A percentile compares a stretch with the other conserved stretches of the same genome.
Evolutionary conservation across 2,329 filamentous ascomycete species (phyloP).

Genomic region (Claviceps sp.): DNA sequence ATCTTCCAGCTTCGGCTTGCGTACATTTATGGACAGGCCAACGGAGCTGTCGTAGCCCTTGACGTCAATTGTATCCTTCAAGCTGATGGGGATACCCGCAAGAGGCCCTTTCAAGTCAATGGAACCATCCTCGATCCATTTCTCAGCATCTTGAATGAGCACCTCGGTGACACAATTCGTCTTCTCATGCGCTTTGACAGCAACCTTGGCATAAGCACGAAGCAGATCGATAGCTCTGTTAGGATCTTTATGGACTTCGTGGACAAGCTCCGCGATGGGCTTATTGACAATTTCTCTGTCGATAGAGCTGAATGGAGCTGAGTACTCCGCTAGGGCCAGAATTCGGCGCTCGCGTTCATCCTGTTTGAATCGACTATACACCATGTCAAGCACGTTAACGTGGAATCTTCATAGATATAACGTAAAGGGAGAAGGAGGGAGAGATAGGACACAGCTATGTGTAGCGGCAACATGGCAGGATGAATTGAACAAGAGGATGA

Average conservation of each 20-base stretch:
- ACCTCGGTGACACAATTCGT: constrained; percentile 88
- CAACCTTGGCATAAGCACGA: constrained; percentile 76
- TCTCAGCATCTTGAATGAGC: constrained; percentile 64
- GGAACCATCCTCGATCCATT: constrained; percentile 46
- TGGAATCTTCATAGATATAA: not conserved
- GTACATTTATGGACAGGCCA: constrained; percentile 61
- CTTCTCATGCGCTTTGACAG: constrained; percentile 67
- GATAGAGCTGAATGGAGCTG: constrained; percentile 44
- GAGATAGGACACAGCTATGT: not conserved
- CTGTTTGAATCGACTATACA: constrained; percentile 61
- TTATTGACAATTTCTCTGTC: constrained; percentile 58
- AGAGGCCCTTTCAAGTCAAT: constrained; percentile 69
- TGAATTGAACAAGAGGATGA: not conserved
- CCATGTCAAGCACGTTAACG: constrained; percentile 14
- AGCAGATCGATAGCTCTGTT: constrained; percentile 59
- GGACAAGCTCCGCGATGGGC: constrained; percentile 65
- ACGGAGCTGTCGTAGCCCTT: constrained; percentile 73
- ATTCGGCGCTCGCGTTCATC: constrained; percentile 59
- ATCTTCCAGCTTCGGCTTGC: constrained; percentile 53
- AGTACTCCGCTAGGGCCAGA: constrained; percentile 51
- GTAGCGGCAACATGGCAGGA: not conserved
- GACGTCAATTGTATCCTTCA: constrained; percentile 72
- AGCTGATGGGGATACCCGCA: constrained; percentile 72
- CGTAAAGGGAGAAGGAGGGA: not conserved
- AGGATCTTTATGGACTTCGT: constrained; percentile 58